Base-by-base conservation (phyloP, 2,329 filamentous ascomycete genomes). In the Elsinoe australis region DNA sequence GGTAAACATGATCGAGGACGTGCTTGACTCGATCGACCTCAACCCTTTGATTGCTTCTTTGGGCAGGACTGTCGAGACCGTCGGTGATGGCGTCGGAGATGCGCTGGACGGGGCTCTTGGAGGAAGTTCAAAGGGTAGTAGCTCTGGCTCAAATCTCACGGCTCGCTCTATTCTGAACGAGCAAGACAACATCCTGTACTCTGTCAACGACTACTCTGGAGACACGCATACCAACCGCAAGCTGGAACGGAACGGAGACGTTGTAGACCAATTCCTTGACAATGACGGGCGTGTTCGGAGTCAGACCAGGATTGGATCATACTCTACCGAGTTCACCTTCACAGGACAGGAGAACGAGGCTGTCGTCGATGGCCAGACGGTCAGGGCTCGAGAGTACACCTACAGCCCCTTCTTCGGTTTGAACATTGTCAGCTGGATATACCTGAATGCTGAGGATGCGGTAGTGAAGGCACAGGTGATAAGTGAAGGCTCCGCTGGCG, bases 211-310 rank as follows among this genome's bases (percentile, higher is more conserved):
- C 65, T 81, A 78, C 59, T 66, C 66, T 3, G 56, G 55, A 19
- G 55, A 58, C 49, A 69, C 65, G 29, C 73, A 76, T 61, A 78
- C 73, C 28, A 79, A 80, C 59, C 53, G 53, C 10, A 47, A 59
- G 10, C 51, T 81, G 51, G 77, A 80, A 58, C 80, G 80, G 55
- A 66, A 80, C 2, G 78, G 78, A 28, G 79, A 80, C 54, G 80
- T 81, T 53, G 74, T 81, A 1, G 76, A 80, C 55, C 72, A 79
- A 55, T 74, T 78, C 0, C 67, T 67, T 1, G 72, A 71, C 19
- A 64, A 62, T 1, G 73, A 68, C 0, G 70, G 67, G 3, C 62
- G 63, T 22, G 57, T 68, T 1, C 51, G 50, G 2, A 61, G 76
- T 1, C 72, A 67, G 52, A 66, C 64, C 15, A 79, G 80, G 49